Base-by-base conservation (phyloP, 2,329 filamentous ascomycete species). In the Epicoccum nigrum region DNA sequence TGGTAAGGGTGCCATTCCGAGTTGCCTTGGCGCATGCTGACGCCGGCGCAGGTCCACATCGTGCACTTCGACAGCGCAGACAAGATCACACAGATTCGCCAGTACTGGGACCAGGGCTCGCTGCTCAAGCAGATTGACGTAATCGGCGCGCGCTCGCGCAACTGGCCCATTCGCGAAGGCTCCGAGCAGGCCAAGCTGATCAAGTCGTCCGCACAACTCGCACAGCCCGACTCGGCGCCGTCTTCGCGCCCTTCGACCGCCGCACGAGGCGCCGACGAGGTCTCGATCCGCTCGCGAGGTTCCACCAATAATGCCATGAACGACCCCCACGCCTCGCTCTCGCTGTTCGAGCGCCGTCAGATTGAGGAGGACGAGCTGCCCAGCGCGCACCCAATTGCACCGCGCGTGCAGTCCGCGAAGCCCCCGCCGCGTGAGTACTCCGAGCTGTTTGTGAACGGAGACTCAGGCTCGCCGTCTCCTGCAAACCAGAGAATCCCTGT, bases 21-120 rank as follows among this genome's bases (percentile, higher is more conserved):
- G 11, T 21, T 9, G 5, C 12, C 25, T 17, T 9, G 15, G 34
- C 16, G 30, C 28, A 37, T 23, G 30, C 48, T 60, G 48, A 66
- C 59, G 32, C 52, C 39, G 23, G 9, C 27, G 15, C 58, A 74
- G 72, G 58, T 74, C 21, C 94, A 99, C 78, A 86, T 97, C 59
- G 92, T 99, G 60, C 84, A 85, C 51, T 96, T 97, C 75, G 84
- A 95, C 73, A 71, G 75, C 59, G 75, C 87, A 38, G 84, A 86
- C 71, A 92, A 90, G 77, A 97, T 99, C 70, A 74, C 83, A 53
- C 90, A 94, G 73, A 89, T 97, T 59, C 89, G 93, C 63, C 85
- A 93, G 62, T 90, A 88, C 72, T 99, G 94, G 94, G 94, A 99
- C 72, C 94, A 99, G 75, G 92, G 87, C 55, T 88, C 91, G 45